Conservation (phyloP, 2,329 filamentous ascomycete species). For the Clathrospora elynae region DNA sequence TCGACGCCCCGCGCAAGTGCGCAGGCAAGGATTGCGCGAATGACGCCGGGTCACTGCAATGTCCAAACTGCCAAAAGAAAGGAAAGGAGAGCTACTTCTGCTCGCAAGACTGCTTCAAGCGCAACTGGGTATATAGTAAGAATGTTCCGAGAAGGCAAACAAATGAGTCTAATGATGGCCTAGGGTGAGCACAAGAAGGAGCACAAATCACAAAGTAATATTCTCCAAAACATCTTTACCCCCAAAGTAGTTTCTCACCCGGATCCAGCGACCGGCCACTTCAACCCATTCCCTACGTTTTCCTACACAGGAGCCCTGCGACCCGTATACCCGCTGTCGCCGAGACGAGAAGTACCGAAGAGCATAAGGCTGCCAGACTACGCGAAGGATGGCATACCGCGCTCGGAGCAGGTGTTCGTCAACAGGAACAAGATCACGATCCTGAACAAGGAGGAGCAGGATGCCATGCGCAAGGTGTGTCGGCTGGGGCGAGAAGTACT, state of each 20-base stretch:
- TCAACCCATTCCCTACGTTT: conserved; percentile 91
- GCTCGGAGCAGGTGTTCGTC: conserved; percentile 66
- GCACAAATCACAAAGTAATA: conserved; percentile 80
- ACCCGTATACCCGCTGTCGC: conserved; percentile 70
- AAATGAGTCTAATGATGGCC: conserved; percentile 28
- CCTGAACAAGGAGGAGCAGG: conserved; percentile 77
- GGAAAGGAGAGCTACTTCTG: conserved; percentile 95
- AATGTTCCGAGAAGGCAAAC: conserved; percentile 11
- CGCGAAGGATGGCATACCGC: conserved; percentile 77
- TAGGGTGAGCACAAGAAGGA: conserved; percentile 81
- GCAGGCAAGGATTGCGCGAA: conserved; percentile 83
- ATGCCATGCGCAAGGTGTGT: conserved; percentile 93
- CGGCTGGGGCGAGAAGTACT: conserved; percentile 85
- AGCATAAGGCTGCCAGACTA: conserved; percentile 87
- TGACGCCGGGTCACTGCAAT: conserved; percentile 83
- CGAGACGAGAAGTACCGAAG: conserved; percentile 66
- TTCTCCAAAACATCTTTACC: conserved; percentile 73
- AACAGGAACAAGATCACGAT: conserved; percentile 82
- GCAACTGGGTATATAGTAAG: conserved; percentile 78
- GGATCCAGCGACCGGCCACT: conserved; percentile 85
- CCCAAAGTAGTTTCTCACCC: conserved; percentile 88
- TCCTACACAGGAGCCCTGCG: conserved; percentile 79
- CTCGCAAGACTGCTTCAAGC: conserved; percentile 98
- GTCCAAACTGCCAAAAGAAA: conserved; percentile 91
- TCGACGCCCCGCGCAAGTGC: conserved; percentile 68